Percentiles rank a stretch among this genome's conserved stretches.
Evolutionary conservation across 148 eudicot species (phyloP).

Genomic region (Vaccinium macrocarpon): DNA sequence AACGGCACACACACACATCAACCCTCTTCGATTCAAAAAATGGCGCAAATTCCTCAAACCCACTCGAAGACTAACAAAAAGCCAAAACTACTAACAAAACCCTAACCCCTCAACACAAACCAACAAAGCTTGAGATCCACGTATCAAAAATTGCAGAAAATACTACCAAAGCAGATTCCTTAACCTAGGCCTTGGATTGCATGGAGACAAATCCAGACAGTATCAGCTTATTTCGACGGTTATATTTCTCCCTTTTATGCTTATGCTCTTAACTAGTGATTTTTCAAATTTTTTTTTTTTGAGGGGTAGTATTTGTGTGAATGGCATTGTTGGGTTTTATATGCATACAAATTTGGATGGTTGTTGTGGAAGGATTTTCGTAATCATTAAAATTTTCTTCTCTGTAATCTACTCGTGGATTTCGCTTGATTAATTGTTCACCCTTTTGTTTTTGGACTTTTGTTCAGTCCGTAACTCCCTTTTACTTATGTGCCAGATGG

Average conservation of each 20-base stretch:
- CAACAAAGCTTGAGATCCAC: slow-evolving; percentile 2
- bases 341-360: neutral
- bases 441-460: slow-evolving; percentile 10
- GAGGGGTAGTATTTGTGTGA: neutral
- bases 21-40: slow-evolving; percentile 2
- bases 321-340: slow-evolving; percentile 3
- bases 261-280: neutral
- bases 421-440: slow-evolving; percentile 4
- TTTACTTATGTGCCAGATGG: slow-evolving; percentile 8
- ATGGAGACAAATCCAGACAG: slow-evolving; percentile 2
- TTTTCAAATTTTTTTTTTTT: neutral
- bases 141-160: neutral
- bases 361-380: neutral
- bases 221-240: neutral
- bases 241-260: neutral
- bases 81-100: neutral
- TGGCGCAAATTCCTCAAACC: slow-evolving; percentile 9
- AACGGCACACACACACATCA: neutral
- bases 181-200: slow-evolving; percentile 7
- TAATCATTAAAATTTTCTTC: neutral
- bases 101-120: neutral
- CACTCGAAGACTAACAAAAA: neutral
- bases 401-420: slow-evolving; percentile 11
- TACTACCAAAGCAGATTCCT: neutral
- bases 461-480: neutral